Evolutionary conservation across 495 filamentous ascomycete species (phyloP).

Genomic region (Penicillium macrosclerotiorum): DNA sequence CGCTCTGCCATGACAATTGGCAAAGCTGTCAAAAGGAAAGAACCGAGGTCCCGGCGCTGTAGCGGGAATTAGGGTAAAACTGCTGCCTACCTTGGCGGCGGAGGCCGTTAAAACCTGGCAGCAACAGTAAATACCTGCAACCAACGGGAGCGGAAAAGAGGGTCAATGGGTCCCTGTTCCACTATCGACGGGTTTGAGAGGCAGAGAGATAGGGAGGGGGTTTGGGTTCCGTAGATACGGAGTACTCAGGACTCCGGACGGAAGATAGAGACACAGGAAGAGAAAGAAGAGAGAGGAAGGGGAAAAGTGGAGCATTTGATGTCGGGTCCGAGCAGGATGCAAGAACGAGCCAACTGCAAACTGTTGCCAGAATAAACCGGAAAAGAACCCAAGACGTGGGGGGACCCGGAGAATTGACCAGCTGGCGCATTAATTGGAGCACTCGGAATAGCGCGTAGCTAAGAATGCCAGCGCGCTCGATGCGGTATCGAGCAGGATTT

Average conservation of each 20-base stretch:
- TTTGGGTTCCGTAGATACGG: constrained; percentile 4
- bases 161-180: constrained; percentile 1
- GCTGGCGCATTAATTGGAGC: not conserved
- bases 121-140: not conserved
- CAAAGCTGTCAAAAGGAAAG: not conserved
- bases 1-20: not conserved
- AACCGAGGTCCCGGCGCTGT: not conserved
- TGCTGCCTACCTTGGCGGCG: constrained; percentile 13
- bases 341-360: not conserved
- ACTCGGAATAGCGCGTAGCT: constrained; percentile 4
- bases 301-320: constrained; percentile 2
- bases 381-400: not conserved
- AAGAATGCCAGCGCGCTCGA: constrained; percentile 3
- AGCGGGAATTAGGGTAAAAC: not conserved
- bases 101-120: constrained; percentile 3
- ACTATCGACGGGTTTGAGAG: constrained; percentile 2
- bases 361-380: not conserved
- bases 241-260: not conserved
- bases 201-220: not conserved
- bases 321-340: constrained; percentile 4
- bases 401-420: not conserved
- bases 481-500: constrained; percentile 5
- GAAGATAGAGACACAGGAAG: not conserved
- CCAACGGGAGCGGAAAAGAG: constrained; percentile 8
- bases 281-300: not conserved